These are phyloP conservation scores for Ilex paraguariensis DNA, from an alignment of 305 asterid genomes.

Conservation along the genomic window DNA sequence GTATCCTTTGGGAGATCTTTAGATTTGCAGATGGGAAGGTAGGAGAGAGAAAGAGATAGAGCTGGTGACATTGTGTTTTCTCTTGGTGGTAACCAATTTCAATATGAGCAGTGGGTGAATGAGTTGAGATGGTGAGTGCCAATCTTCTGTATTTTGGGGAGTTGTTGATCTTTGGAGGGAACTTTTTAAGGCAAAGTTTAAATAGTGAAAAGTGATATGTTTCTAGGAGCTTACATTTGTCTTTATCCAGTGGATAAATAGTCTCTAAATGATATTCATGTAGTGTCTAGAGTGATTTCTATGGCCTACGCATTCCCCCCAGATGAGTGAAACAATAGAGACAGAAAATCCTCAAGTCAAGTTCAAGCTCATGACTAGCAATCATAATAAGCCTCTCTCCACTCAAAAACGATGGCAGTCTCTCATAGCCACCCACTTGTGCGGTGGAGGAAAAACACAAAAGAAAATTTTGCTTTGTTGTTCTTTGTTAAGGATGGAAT, in stretches of 20 bases:
- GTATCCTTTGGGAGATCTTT: conserved; percentile 33
- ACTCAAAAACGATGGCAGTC: too few species aligned
- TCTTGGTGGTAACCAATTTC: background rate
- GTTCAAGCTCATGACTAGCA: background rate
- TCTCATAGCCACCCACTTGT: too few species aligned
- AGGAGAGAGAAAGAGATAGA: conserved; percentile 31
- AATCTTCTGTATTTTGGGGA: background rate
- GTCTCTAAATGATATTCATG: background rate
- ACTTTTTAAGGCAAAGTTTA: background rate
- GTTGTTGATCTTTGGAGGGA: background rate
- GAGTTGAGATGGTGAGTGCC: background rate
- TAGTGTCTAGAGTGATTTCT: background rate
- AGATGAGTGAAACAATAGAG: too few species aligned
- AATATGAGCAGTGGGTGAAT: background rate
- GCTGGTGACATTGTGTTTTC: conserved; percentile 36
- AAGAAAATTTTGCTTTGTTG: too few species aligned
- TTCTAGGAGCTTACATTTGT: background rate
- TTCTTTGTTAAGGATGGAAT: too few species aligned
- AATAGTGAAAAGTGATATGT: background rate
- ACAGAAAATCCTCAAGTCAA: too few species aligned
- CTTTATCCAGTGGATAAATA: background rate
- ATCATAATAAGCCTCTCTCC: background rate
- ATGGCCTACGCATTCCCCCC: background rate
- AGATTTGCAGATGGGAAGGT: conserved; percentile 43
- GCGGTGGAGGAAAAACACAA: too few species aligned